Conservation (phyloP, 1,284 basidiomycete species). For the Ustilago curta region DNA sequence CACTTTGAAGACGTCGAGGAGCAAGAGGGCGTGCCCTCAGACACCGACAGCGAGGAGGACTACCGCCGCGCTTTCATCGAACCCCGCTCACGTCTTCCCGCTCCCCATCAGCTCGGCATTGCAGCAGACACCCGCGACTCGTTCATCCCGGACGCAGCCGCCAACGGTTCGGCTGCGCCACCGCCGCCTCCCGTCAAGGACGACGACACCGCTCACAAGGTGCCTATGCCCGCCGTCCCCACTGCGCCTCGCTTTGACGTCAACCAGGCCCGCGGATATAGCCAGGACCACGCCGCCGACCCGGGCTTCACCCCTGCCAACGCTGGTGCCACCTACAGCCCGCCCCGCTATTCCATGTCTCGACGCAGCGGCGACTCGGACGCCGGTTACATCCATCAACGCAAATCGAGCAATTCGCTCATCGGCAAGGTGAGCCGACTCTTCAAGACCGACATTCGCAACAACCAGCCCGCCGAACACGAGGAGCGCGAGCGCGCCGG, state of each 20-base stretch:
- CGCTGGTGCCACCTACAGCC: slow-evolving; percentile 15
- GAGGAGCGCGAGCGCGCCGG: slow-evolving; percentile 22
- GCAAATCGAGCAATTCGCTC: slow-evolving; percentile 56
- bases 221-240: slow-evolving; percentile 52
- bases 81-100: slow-evolving; percentile 46
- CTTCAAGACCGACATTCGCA: slow-evolving; percentile 65
- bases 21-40: slow-evolving; percentile 47
- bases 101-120: slow-evolving; percentile 49
- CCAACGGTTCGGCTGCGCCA: slow-evolving; percentile 27
- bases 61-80: slow-evolving; percentile 53
- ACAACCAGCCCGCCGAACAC: slow-evolving; percentile 12
- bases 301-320: slow-evolving; percentile 29
- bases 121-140: slow-evolving; percentile 45
- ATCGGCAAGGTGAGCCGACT: slow-evolving; percentile 63
- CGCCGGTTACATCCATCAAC: slow-evolving; percentile 41
- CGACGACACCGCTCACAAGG: slow-evolving; percentile 23
- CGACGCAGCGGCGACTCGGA: slow-evolving; percentile 40
- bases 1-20: slow-evolving; percentile 60
- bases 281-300: slow-evolving; percentile 24
- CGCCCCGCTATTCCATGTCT: slow-evolving; percentile 43
- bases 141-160: slow-evolving; percentile 37
- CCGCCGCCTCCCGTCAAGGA: slow-evolving; percentile 34
- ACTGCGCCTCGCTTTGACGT: slow-evolving; percentile 52
- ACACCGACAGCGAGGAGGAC: slow-evolving; percentile 56
- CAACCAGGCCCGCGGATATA: slow-evolving; percentile 51